A percentile compares a stretch with the other conserved stretches of the same genome.
Conservation (phyloP, 2,329 filamentous ascomycete species). For the Apiospora phragmitis region DNA sequence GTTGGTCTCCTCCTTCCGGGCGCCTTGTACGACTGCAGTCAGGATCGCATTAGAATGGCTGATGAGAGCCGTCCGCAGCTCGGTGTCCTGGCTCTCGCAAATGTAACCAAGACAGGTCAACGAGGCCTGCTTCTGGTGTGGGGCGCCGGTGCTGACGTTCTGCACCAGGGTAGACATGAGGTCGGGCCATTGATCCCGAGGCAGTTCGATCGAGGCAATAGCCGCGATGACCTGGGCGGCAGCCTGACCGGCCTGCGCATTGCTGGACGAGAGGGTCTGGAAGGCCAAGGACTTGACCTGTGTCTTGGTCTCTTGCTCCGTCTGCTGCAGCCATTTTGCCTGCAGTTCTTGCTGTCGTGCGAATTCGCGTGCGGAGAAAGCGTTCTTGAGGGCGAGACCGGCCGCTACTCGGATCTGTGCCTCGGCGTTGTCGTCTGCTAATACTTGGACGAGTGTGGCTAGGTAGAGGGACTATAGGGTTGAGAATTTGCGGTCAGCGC, state of each 20-base stretch:
- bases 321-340: constrained; percentile 85
- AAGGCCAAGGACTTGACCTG: constrained; percentile 90
- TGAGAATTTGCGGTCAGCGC: background rate
- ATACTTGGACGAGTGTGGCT: constrained; percentile 85
- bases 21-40: constrained; percentile 95
- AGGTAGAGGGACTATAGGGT: constrained; percentile 76
- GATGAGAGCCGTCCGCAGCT: constrained; percentile 77
- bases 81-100: constrained; percentile 90
- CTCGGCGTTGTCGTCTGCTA: constrained; percentile 85
- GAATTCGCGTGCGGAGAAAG: constrained; percentile 91
- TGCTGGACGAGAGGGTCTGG: constrained; percentile 78
- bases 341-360: constrained; percentile 86
- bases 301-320: constrained; percentile 78
- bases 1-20: constrained; percentile 94
- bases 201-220: constrained; percentile 92
- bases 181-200: constrained; percentile 89
- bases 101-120: constrained; percentile 97
- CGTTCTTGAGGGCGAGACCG: constrained; percentile 96
- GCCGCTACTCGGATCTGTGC: constrained; percentile 89
- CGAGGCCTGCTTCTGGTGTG: constrained; percentile 91
- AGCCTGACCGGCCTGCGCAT: constrained; percentile 81
- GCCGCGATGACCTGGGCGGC: constrained; percentile 94
- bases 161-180: constrained; percentile 87
- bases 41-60: constrained; percentile 96
- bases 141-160: constrained; percentile 83